Conservation (phyloP, 306 rosid genomes). For the Notholithocarpus densiflorus region DNA sequence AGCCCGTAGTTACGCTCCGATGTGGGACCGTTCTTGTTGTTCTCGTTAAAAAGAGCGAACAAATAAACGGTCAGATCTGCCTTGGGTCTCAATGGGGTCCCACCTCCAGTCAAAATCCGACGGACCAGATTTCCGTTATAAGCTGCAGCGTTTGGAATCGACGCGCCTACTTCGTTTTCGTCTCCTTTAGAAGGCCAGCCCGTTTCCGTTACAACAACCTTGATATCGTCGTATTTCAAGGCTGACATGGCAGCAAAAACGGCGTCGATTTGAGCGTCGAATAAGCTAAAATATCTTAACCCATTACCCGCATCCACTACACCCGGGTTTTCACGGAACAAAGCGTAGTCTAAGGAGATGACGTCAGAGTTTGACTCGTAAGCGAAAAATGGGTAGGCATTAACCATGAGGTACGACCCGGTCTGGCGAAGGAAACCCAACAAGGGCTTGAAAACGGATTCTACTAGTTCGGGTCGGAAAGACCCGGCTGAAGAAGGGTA, state of each 20-base stretch:
- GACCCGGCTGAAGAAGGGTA: constrained; percentile 94
- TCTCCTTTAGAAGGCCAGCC: constrained; percentile 97
- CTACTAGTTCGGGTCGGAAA: constrained; percentile 65
- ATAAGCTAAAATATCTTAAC: constrained; percentile 62
- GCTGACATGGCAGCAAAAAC: constrained; percentile 77
- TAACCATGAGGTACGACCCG: constrained; percentile 85
- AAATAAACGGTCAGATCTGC: constrained; percentile 84
- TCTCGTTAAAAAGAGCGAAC: constrained; percentile 89
- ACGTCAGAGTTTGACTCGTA: constrained; percentile 88
- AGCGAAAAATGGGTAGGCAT: constrained; percentile 91
- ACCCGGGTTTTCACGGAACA: constrained; percentile 78
- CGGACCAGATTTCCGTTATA: constrained; percentile 90
- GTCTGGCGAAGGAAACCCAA: constrained; percentile 71
- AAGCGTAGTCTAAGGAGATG: constrained; percentile 76
- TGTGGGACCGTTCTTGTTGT: constrained; percentile 69
- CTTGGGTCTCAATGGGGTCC: constrained; percentile 79
- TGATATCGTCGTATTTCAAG: constrained; percentile 64
- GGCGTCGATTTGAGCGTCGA: constrained; percentile 97
- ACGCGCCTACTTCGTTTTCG: constrained; percentile 75
- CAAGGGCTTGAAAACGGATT: constrained; percentile 71
- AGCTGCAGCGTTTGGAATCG: constrained; percentile 70
- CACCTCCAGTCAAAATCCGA: constrained; percentile 58
- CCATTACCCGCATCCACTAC: constrained; percentile 79
- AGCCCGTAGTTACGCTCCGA: constrained; percentile 90
- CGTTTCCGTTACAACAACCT: constrained; percentile 69